These are phyloP conservation scores for Mycena amicta DNA, from an alignment of 768 basidiomycete species.

Conservation along the genomic window DNA sequence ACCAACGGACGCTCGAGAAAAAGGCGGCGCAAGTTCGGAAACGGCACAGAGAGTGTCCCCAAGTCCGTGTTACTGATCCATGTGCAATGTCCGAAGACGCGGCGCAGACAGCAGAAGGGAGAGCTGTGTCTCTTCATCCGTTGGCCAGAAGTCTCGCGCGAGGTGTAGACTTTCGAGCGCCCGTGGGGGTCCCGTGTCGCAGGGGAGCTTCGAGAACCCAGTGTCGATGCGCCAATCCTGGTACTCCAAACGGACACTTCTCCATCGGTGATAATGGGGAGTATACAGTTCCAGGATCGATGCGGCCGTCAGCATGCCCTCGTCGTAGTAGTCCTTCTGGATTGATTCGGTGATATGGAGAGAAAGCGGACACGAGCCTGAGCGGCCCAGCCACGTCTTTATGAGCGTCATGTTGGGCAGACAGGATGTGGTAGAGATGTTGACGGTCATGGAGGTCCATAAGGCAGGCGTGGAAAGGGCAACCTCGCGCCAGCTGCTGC, in stretches of 20 bases:
- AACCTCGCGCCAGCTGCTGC: constrained; percentile 27
- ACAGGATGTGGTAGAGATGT: constrained; percentile 8
- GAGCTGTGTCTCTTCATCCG: constrained; percentile 17
- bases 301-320: constrained; percentile 13
- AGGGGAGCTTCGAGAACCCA: constrained; percentile 20
- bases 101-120: constrained; percentile 29
- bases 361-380: constrained; percentile 27
- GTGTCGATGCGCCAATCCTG: constrained; percentile 24
- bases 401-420: constrained; percentile 20
- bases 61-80: constrained; percentile 26
- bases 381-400: constrained; percentile 29
- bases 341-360: constrained; percentile 26
- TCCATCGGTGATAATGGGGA: constrained; percentile 30
- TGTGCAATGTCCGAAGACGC: constrained; percentile 24
- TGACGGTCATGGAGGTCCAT: constrained; percentile 27
- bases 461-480: constrained; percentile 26
- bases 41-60: constrained; percentile 27
- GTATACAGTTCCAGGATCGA: constrained; percentile 27
- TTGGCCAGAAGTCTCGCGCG: constrained; percentile 24
- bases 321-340: constrained; percentile 10
- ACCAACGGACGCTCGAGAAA: constrained; percentile 26
- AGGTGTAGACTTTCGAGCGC: constrained; percentile 30
- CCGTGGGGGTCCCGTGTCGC: constrained; percentile 20
- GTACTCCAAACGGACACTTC: constrained; percentile 27
- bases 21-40: constrained; percentile 30